A percentile compares a stretch with the other conserved stretches of the same genome.
Evolutionary conservation across 495 filamentous ascomycete genomes (phyloP).

Genomic region (Tuber microsphaerosporum): DNA sequence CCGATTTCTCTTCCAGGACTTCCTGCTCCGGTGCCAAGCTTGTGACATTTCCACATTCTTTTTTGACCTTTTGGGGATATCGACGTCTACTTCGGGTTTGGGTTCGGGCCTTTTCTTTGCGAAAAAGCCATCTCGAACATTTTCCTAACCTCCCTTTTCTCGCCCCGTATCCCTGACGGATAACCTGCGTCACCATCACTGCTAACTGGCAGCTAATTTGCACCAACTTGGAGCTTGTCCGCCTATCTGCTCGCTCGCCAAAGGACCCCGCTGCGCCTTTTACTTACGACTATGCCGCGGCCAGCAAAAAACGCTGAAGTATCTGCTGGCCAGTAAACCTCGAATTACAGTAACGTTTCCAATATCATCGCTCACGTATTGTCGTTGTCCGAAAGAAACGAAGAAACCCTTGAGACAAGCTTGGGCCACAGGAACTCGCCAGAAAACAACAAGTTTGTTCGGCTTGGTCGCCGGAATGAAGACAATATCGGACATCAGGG

Average conservation of each 20-base stretch:
- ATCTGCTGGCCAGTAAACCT: slow-evolving; percentile 32
- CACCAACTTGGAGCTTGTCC: background rate
- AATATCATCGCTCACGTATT: background rate
- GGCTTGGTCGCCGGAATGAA: background rate
- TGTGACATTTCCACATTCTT: background rate
- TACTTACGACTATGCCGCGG: slow-evolving; percentile 24
- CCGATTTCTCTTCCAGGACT: background rate
- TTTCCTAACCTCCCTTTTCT: background rate
- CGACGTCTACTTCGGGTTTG: background rate
- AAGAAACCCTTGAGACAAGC: background rate
- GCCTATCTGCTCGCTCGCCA: background rate
- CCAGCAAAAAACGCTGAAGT: slow-evolving; percentile 30
- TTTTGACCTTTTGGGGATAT: background rate
- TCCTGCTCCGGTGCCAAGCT: background rate
- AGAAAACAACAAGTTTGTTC: slow-evolving; percentile 5
- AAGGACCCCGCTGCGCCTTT: background rate
- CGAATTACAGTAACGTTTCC: background rate
- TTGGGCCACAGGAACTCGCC: background rate
- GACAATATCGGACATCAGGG: slow-evolving; percentile 60
- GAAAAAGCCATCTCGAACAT: background rate
- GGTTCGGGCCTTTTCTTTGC: background rate
- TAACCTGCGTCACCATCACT: background rate
- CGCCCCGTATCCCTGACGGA: background rate
- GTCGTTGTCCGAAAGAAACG: background rate
- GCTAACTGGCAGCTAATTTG: background rate